phyloP scores from a whole-genome alignment of 1,284 basidiomycete genomes.

The Austroboletus novae-zelandiae region DNA sequence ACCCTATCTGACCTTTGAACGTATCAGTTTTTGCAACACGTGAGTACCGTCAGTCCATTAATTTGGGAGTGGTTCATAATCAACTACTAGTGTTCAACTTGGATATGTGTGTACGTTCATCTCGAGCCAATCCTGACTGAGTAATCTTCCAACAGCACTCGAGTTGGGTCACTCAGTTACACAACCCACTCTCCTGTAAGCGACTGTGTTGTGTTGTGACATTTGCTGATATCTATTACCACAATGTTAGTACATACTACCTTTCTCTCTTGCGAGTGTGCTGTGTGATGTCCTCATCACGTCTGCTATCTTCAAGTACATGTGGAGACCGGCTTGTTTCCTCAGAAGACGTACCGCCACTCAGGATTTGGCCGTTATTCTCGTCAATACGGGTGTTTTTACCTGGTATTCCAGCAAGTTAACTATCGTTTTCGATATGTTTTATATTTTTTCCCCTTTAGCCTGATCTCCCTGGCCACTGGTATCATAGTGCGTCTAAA shows the following conservation, averaged over 20 bases:
- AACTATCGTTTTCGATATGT: too few species aligned
- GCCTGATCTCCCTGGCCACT: background rate
- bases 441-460: background rate
- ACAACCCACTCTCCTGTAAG: background rate
- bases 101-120: constrained; percentile 7
- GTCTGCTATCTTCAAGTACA: constrained; percentile 10
- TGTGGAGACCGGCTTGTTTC: constrained; percentile 14
- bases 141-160: background rate
- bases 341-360: constrained; percentile 1
- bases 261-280: background rate
- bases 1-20: background rate
- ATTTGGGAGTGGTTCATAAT: background rate
- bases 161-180: constrained; percentile 1
- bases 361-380: constrained; percentile 15
- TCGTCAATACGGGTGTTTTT: constrained; percentile 12
- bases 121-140: background rate
- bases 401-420: constrained; percentile 10
- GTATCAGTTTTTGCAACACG: constrained; percentile 4
- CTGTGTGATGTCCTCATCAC: constrained; percentile 9
- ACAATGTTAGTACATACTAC: constrained; percentile 11
- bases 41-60: constrained; percentile 1
- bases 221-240: background rate
- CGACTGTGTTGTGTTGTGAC: background rate
- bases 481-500: constrained; percentile 10
- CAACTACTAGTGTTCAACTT: background rate